These are phyloP conservation scores for Colletotrichum cuscutae DNA, from an alignment of 2,329 filamentous ascomycete species.

Conservation along the genomic window DNA sequence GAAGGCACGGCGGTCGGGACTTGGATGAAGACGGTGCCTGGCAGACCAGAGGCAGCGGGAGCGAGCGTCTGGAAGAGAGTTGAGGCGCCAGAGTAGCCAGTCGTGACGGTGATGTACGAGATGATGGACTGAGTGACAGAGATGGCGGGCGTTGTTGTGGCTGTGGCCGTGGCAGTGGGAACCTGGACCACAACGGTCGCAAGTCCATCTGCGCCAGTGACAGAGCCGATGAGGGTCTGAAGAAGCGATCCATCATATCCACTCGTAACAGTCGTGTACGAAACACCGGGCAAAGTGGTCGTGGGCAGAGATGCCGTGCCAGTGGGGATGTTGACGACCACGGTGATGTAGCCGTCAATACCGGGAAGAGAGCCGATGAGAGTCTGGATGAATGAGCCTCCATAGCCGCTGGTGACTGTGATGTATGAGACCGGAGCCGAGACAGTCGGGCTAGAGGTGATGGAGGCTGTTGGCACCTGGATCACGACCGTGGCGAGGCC, in stretches of 20 bases:
- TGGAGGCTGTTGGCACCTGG: background rate
- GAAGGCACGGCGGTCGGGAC: conserved; percentile 9
- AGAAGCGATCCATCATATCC: conserved; percentile 8
- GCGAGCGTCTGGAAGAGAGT: conserved; percentile 13
- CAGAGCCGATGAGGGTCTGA: conserved; percentile 12
- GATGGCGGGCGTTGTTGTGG: background rate
- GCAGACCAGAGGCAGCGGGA: conserved; percentile 24
- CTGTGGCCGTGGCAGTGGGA: background rate
- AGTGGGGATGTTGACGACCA: conserved; percentile 15
- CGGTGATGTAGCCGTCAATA: conserved; percentile 10
- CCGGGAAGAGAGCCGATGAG: background rate
- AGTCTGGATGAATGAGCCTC: conserved; percentile 9
- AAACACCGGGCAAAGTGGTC: background rate
- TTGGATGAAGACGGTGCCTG: conserved; percentile 21
- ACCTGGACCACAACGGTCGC: conserved; percentile 16
- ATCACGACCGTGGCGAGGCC: conserved; percentile 19
- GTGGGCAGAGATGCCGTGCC: background rate
- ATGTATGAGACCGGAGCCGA: background rate
- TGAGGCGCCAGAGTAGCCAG: conserved; percentile 4
- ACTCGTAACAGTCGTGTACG: conserved; percentile 24
- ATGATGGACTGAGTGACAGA: conserved; percentile 16
- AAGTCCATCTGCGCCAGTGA: conserved; percentile 18
- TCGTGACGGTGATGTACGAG: conserved; percentile 27
- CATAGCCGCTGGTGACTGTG: background rate
- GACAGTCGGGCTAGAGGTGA: background rate